Base-by-base conservation (phyloP, 176 grass and related monocot species). In the Stipa capillata region DNA sequence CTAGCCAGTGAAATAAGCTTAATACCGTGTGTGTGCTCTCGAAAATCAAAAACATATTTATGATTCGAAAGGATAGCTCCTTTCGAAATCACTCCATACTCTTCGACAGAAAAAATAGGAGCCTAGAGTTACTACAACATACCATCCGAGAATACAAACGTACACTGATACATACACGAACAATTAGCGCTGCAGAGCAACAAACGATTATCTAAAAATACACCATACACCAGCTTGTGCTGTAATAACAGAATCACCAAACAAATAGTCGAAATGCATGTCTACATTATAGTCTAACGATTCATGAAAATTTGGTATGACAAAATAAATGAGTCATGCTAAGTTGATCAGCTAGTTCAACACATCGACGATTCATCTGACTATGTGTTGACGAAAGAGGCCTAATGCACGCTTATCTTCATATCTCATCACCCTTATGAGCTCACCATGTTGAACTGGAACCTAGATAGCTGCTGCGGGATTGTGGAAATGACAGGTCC, bases 401-500 rank as follows among this genome's bases (percentile, higher is more conserved):
- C 23, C 67, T 51, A 23, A 39, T 1, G 13, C 44, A 78, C 36
- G 78, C 54, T 15, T 29, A 57, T n/a, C 68, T 14, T 45, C 60
- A 17, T 16, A 24, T 17, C 14, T 53, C 57, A 21, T 61, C 62
- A 56, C 15, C 48, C 80, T 94, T 81, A 98, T 34, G 86, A 94
- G 63, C 81, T 85, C 69, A 98, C 90, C 96, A 98, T 92, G 81
- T 98, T 94, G 92, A 98, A 98, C 78, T 98, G 96, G 78, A 99
- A 99, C 70, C 92, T 90, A 17, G 96, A 99, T 58, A 99, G 72
- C 77, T 99, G 96, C 78, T 99, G 96, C 1, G 96, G 96, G 57
- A 99, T 99, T 29, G 96, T 99, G 62, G 96, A 99, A 84, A 99
- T 99, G 84, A 99, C 88, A 70, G 96, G 96, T 33, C 96, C 96